Evolutionary conservation across 164 flowering plant species (phyloP), one percentile per base, ranked within the genome.

Genomic region (Tetracentron sinense): DNA sequence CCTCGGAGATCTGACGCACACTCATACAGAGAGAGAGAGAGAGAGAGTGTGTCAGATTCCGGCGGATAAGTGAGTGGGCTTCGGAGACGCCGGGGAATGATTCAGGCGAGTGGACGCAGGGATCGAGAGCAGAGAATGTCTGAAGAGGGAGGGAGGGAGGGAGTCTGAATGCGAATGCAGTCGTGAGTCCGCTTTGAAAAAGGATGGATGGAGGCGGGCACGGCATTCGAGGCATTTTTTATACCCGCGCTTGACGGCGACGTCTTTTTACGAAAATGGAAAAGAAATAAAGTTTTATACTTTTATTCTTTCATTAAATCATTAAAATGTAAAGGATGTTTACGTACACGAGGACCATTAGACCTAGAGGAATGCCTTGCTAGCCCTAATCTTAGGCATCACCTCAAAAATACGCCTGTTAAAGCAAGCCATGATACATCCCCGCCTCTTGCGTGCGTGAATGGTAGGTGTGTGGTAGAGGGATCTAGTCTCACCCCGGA

Each of bases 111-210:
- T 8, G 22, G 27, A 12, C 8, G 33, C 27, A 35, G 30, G 1
- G 35, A 62, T 10, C 6, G 51, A 58, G 60, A 33, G 61, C 61
- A 64, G 66, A 42, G 71, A 67, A 67, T 58, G 68, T 44, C 67
- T 54, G 58, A 30, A 33, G 44, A 20, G 57, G 51, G 59, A 27
- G 22, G 15, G 38, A 27, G 19, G 47, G 42, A 58, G 22, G 28
- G 23, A 3, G 29, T 3, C 2, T 42, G 21, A 42, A 54, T 38
- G 25, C 61, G 67, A 60, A 63, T 64, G 61, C 55, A 69, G 58
- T 35, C 66, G 72, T 56, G 66, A 68, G 66, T 31, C 56, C 48
- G 44, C 70, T 56, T 62, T 62, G 72, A 69, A 54, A 69, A 69
- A 69, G 67, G 52, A 28, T 29, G 35, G 63, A n/a, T n/a, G n/a